These are phyloP conservation scores for Mortierella sp. DNA, from an alignment of 371 early-diverging fungal genomes.

Conservation along the genomic window DNA sequence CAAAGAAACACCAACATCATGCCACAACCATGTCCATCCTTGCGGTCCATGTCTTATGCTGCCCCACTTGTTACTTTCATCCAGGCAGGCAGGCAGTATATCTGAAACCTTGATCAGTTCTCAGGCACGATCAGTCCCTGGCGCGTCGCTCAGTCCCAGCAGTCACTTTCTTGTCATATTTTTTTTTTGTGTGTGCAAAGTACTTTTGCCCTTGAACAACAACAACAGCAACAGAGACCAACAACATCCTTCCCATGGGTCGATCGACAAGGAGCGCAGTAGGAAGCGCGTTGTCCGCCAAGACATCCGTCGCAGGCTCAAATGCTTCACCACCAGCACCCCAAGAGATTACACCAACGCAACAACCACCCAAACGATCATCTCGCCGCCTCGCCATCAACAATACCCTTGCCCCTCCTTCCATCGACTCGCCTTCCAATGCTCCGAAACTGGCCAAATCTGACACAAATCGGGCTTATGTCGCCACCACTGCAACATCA, in stretches of 20 bases:
- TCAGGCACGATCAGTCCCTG: neutral
- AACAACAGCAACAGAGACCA: neutral
- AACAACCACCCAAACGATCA: neutral
- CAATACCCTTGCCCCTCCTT: neutral
- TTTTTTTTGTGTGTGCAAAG: neutral
- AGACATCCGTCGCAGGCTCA: neutral
- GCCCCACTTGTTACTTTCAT: neutral
- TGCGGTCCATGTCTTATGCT: neutral
- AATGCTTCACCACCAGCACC: neutral
- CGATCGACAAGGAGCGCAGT: neutral
- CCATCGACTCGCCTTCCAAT: neutral
- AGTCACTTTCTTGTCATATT: neutral
- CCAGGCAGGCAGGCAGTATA: neutral
- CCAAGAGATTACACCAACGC: neutral
- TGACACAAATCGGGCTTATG: neutral
- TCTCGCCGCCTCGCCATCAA: conserved; percentile 10
- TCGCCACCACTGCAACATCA: neutral
- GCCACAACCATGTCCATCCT: neutral
- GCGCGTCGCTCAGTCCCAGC: neutral
- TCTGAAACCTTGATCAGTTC: neutral
- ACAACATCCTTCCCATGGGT: neutral
- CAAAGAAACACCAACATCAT: neutral
- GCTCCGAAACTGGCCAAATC: neutral
- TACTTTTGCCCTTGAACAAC: neutral
- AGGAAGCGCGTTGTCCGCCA: neutral